phyloP scores from a whole-genome alignment of 345 rosid genomes.

The Clarkia xantiana region DNA sequence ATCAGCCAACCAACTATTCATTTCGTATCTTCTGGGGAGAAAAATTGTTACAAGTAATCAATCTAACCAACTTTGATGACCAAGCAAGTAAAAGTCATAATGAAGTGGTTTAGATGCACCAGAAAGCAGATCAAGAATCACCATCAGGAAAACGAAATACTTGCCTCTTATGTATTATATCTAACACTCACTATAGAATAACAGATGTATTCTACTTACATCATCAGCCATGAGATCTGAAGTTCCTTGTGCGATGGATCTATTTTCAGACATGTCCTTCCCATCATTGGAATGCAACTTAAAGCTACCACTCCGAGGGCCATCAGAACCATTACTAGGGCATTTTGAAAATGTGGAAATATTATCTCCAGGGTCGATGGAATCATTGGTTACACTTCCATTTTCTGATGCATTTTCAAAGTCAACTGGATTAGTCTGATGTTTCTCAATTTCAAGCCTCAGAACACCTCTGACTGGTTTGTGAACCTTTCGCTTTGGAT shows the following conservation, averaged over 20 bases:
- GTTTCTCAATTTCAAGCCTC: conserved; percentile 89
- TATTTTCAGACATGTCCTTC: conserved; percentile 51
- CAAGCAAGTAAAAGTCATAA: no score
- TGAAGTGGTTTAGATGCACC: no score
- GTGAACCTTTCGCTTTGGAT: conserved; percentile 84
- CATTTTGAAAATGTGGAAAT: conserved; percentile 36
- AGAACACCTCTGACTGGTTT: conserved; percentile 90
- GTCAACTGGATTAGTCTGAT: conserved; percentile 51
- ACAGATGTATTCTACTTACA: conserved; percentile 31
- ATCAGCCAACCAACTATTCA: no score
- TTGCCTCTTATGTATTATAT: no score
- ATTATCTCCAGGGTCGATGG: conserved; percentile 54
- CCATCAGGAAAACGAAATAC: no score
- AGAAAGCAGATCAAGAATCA: no score
- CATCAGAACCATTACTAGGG: conserved; percentile 62
- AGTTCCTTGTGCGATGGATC: conserved; percentile 36
- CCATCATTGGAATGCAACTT: conserved; percentile 40
- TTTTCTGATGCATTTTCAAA: conserved; percentile 70
- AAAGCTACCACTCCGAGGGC: conserved; percentile 40
- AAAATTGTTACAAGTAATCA: no score
- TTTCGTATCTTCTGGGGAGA: no score
- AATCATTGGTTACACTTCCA: conserved; percentile 80
- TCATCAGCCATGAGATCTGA: conserved; percentile 38
- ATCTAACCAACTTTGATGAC: no score
- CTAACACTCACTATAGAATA: not conserved